Evolutionary conservation across 1,284 basidiomycete species (phyloP).

Genomic region (Heterobasidion irregulare): DNA sequence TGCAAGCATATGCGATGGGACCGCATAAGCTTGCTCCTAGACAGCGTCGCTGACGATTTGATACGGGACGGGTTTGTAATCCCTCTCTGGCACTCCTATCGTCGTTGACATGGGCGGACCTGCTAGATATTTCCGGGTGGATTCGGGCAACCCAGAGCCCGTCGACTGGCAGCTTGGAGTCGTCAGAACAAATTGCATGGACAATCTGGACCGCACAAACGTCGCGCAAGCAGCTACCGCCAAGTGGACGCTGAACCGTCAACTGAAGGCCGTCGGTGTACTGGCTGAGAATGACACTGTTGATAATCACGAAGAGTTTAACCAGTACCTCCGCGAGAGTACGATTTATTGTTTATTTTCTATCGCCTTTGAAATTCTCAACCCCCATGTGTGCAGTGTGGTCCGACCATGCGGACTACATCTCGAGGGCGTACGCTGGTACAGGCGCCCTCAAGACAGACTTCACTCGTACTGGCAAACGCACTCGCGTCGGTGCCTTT

Average conservation of each 20-base stretch:
- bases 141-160: conserved; percentile 35
- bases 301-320: conserved; percentile 74
- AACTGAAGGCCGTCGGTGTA: conserved; percentile 70
- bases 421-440: conserved; percentile 90
- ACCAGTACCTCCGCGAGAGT: conserved; percentile 86
- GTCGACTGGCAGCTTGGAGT: conserved; percentile 55
- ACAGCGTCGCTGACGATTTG: conserved; percentile 70
- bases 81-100: not conserved
- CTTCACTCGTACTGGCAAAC: conserved; percentile 90
- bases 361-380: not conserved
- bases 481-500: conserved; percentile 72
- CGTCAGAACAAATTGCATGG: conserved; percentile 89
- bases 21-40: conserved; percentile 79
- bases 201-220: conserved; percentile 95
- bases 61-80: conserved; percentile 57
- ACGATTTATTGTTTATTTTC: conserved; percentile 19
- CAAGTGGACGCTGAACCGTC: conserved; percentile 77
- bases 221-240: conserved; percentile 89
- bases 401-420: conserved; percentile 94
- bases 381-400: conserved; percentile 58
- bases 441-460: conserved; percentile 97
- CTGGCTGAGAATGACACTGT: conserved; percentile 62
- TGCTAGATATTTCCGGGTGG: conserved; percentile 63
- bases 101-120: not conserved
- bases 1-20: conserved; percentile 97